Base-by-base conservation (phyloP, 73 alveolate species). In the Urostyla sp. region DNA sequence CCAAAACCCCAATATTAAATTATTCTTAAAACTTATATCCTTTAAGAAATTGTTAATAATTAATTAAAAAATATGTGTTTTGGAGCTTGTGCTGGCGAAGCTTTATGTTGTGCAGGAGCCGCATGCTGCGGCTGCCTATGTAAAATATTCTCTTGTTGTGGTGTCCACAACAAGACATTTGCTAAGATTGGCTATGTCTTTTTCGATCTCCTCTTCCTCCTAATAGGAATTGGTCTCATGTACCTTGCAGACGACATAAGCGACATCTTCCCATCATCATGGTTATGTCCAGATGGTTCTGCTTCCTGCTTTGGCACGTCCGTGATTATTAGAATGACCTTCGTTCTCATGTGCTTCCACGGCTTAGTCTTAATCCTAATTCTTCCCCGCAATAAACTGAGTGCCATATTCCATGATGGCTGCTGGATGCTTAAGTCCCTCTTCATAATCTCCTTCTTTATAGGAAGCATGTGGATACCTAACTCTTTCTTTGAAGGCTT, bases 301-400 rank as follows among this genome's bases (percentile, higher is more conserved):
- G 21, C 88, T 30, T 77, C 89, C 6, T 92, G 98, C 73, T 40
- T 92, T 73, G 98, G 98, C 20, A 75, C 88, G 0, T 73, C 92
- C 18, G 94, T 93, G n/a, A 75, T 92, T 37, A 82, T 83, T 73
- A 89, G 98, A 79, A 92, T 92, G 95, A 89, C 94, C 43, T 92
- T 92, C 67, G 79, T 59, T 24, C 84, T 92, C 20, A 78, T 82
- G 40, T 36, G 77, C 58, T 80, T 92, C 76, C 94, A 92, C 51
- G 56, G 73, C 0, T 38, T 86, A 35, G 50, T 92, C 0, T 40
- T 88, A 46, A 18, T 69, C 23, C 43, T 75, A 1, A 78, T 89
- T 26, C 48, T 85, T 11, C 40, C 82, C 3, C 78, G 95, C 58
- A 72, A 83, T 50, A 49, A 56, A 6, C 53, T 56, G 8, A 87